A percentile compares a stretch with the other conserved stretches of the same genome.
These are phyloP conservation scores for Calonectria pteridis DNA, from an alignment of 2,329 filamentous ascomycete genomes.

Conservation along the genomic window DNA sequence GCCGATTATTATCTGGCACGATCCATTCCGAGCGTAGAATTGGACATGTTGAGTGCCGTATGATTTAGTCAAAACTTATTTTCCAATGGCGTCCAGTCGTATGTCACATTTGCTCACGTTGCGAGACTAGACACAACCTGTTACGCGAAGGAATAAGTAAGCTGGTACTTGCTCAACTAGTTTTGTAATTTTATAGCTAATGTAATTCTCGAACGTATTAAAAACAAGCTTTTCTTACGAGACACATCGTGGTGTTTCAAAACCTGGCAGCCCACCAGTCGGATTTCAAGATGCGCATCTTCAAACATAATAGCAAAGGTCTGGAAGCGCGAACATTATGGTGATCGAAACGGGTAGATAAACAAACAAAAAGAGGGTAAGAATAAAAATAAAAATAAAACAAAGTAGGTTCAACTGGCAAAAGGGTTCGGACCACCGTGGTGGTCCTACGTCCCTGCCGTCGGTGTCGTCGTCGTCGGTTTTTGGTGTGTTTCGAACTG, in stretches of 20 bases:
- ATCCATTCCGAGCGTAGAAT: neutral
- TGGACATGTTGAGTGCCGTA: neutral
- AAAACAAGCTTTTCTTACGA: too few species aligned
- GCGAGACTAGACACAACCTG: neutral
- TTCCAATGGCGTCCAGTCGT: neutral
- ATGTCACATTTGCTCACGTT: neutral
- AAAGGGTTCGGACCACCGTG: conserved; percentile 46
- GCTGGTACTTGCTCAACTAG: neutral
- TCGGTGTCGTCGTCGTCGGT: conserved; percentile 29
- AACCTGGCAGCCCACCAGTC: neutral
- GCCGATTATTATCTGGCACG: neutral
- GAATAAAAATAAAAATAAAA: neutral
- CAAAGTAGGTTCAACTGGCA: conserved; percentile 24
- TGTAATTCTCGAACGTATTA: neutral
- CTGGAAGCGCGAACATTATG: neutral
- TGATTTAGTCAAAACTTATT: neutral
- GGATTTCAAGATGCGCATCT: neutral
- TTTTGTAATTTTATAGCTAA: neutral
- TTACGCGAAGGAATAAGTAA: neutral
- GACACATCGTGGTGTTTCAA: neutral
- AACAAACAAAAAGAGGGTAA: neutral
- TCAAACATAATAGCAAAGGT: neutral
- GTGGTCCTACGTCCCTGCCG: conserved; percentile 43
- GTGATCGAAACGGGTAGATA: neutral
- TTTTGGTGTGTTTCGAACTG: conserved; percentile 31